Conservation (phyloP, 257 asterid species). For the Verbascum thapsus region DNA sequence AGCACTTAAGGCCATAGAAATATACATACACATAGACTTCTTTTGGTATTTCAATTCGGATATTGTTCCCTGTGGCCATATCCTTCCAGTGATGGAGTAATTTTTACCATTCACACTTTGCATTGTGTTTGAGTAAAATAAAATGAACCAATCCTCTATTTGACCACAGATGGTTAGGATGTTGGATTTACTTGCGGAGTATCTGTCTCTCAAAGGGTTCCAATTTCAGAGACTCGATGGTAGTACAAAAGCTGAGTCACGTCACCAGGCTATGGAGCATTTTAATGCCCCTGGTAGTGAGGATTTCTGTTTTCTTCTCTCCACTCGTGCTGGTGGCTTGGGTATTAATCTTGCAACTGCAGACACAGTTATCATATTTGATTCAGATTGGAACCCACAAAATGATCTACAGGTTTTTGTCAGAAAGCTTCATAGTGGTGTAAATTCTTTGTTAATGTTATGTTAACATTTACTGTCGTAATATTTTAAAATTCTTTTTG, state of each 20-base stretch:
- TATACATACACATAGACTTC: neutral
- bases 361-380: slow-evolving; percentile 97
- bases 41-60: neutral
- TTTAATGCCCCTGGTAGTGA: slow-evolving; percentile 98
- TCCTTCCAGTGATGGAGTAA: slow-evolving; percentile 17
- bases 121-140: slow-evolving; percentile 14
- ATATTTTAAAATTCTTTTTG: slow-evolving; percentile 25
- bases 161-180: slow-evolving; percentile 90
- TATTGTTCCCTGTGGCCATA: slow-evolving; percentile 10
- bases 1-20: slow-evolving; percentile 10
- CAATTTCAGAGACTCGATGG: slow-evolving; percentile 98
- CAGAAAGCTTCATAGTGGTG: slow-evolving; percentile 15
- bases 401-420: slow-evolving; percentile 90
- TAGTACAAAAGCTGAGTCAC: slow-evolving; percentile 94
- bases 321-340: slow-evolving; percentile 99
- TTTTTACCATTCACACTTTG: neutral
- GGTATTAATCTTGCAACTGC: slow-evolving; percentile 99
- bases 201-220: slow-evolving; percentile 88
- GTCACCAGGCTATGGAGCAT: slow-evolving; percentile 99
- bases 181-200: slow-evolving; percentile 96
- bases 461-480: slow-evolving; percentile 11
- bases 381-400: slow-evolving; percentile 99
- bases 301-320: slow-evolving; percentile 98
- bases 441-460: slow-evolving; percentile 8
- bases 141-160: slow-evolving; percentile 28